Evolutionary conservation across 1,139 yeast species (phyloP), one percentile per base, ranked within the genome.

Genomic region (Lodderomyces elongisporus): DNA sequence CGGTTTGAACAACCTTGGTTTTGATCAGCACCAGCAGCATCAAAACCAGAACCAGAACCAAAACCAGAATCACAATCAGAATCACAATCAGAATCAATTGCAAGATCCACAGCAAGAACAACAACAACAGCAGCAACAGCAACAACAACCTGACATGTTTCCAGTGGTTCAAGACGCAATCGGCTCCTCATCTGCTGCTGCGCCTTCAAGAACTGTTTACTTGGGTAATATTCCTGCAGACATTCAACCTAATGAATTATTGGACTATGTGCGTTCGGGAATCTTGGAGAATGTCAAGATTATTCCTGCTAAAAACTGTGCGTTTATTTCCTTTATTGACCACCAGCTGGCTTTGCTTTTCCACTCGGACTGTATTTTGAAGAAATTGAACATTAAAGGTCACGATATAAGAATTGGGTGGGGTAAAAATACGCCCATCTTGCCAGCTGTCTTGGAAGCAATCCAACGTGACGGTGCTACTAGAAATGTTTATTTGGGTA

Each of bases 191-290:
- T 25, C 30, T 18, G 24, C 39, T n/a, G 62, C 66, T 17, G 83
- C 83, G 1, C 87, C 88, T 20, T 79, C 87, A 14, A 74, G 96
- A 54, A 87, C 97, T 0, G 95, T 91, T 5, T 87, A 88, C 54
- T 66, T 91, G 47, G 96, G 96, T 9, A 88, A 87, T 52, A 74
- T 91, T 28, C 96, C 97, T 1, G 60, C 71, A n/a, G 85, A 82
- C 43, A 70, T 88, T 38, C 77, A 88, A 18, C 79, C 93, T 3
- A 79, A 83, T 48, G 95, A 87, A 49, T 62, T 91, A 36, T 68
- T 91, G 50, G 91, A 87, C 53, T 91, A 85, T 54, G 96, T 91
- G 20, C 76, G 95, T 46, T 82, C 95, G 20, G 97, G 97, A 16
- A 79, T 88, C 14, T 77, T 91, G 39, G 98, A 91, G 60, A 78